phyloP scores from a whole-genome alignment of 768 basidiomycete species.

The Agrocybe pediades region DNA sequence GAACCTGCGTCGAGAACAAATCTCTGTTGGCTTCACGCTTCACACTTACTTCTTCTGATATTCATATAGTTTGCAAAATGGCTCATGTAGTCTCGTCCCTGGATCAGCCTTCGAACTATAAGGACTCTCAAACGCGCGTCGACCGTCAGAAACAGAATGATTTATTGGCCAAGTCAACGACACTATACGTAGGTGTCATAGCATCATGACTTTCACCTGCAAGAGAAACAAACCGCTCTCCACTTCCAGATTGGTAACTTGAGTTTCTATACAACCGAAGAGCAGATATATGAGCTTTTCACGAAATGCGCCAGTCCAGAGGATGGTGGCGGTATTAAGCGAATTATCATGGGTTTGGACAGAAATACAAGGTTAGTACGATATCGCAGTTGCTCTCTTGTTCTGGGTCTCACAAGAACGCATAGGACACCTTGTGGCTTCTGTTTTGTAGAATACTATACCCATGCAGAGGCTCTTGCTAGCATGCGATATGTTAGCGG shows the following conservation, averaged over 20 bases:
- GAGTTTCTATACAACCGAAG: slow-evolving; percentile 94
- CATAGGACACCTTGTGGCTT: slow-evolving; percentile 89
- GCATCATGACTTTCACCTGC: slow-evolving; percentile 7
- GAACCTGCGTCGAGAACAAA: slow-evolving; percentile 24
- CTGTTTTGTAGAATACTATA: slow-evolving; percentile 97
- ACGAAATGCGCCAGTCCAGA: slow-evolving; percentile 87
- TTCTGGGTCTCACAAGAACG: slow-evolving; percentile 6
- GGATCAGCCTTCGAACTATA: slow-evolving; percentile 96
- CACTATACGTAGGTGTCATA: slow-evolving; percentile 76
- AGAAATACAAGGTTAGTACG: slow-evolving; percentile 72
- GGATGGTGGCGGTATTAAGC: slow-evolving; percentile 88
- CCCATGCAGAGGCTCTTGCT: slow-evolving; percentile 89
- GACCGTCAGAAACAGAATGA: slow-evolving; percentile 81
- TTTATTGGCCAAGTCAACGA: slow-evolving; percentile 80
- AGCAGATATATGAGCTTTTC: slow-evolving; percentile 94
- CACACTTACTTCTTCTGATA: background rate
- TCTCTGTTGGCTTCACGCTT: background rate
- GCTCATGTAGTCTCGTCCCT: slow-evolving; percentile 82
- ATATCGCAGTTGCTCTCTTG: background rate
- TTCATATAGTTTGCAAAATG: slow-evolving; percentile 45
- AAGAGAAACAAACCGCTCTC: background rate
- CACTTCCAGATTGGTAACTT: slow-evolving; percentile 77
- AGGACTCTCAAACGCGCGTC: slow-evolving; percentile 85
- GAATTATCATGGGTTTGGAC: slow-evolving; percentile 95
- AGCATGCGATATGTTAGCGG: slow-evolving; percentile 94